These are phyloP conservation scores for Heterobasidion occidentale DNA, from an alignment of 1,284 basidiomycete genomes.

Conservation along the genomic window DNA sequence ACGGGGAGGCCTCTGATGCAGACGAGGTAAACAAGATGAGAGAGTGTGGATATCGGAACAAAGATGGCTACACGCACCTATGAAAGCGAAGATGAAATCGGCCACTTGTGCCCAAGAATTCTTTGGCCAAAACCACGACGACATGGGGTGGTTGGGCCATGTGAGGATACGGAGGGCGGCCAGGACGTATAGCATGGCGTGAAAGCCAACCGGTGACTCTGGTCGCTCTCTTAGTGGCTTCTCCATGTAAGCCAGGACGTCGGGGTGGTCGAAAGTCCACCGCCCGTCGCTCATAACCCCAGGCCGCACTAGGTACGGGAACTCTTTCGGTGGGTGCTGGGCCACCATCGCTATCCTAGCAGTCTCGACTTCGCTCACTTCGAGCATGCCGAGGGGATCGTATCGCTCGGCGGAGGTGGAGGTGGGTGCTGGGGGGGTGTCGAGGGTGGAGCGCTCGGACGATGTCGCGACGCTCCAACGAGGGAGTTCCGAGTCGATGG, in stretches of 20 bases:
- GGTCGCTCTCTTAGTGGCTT: constrained; percentile 3
- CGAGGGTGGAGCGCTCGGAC: constrained; percentile 5
- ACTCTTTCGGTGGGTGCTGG: not conserved
- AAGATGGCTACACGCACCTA: constrained; percentile 7
- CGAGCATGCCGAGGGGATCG: constrained; percentile 13
- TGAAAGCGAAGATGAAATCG: constrained; percentile 6
- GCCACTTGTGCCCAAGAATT: constrained; percentile 8
- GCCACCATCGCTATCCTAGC: constrained; percentile 3
- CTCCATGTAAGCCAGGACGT: constrained; percentile 7
- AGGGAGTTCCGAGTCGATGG: not conserved
- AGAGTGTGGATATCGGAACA: not conserved
- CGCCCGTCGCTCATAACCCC: constrained; percentile 13
- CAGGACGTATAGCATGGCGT: constrained; percentile 10
- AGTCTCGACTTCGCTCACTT: not conserved
- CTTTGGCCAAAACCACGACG: constrained; percentile 10
- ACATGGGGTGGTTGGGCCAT: constrained; percentile 9
- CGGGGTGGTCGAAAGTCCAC: constrained; percentile 11
- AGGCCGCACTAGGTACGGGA: constrained; percentile 3
- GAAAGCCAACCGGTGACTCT: not conserved
- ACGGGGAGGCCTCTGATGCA: constrained; percentile 3
- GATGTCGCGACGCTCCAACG: constrained; percentile 8
- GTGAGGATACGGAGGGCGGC: constrained; percentile 10
- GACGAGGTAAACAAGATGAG: not conserved
- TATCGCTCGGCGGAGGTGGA: constrained; percentile 1
- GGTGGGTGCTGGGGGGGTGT: not conserved